phyloP scores from a whole-genome alignment of 83 land plant species.

The Thuja plicata region DNA sequence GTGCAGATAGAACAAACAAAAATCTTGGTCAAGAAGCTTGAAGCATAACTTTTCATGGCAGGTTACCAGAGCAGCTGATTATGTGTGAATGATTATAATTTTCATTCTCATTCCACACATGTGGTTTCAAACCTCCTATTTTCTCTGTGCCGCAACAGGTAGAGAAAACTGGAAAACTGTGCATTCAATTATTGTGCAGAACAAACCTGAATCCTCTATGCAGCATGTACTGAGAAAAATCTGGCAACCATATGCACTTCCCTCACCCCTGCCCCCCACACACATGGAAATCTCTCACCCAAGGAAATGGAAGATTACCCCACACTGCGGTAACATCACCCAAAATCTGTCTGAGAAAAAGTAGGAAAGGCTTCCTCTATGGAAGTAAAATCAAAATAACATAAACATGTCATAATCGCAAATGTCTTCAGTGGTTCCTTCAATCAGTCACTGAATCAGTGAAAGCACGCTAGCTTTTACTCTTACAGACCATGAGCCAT shows the following conservation, averaged over 20 bases:
- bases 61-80: background rate
- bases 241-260: background rate
- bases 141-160: background rate
- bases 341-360: background rate
- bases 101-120: background rate
- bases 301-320: background rate
- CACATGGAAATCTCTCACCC: background rate
- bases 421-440: background rate
- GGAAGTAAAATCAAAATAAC: background rate
- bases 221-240: background rate
- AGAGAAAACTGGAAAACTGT: background rate
- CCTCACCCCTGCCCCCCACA: no score
- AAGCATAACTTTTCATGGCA: background rate
- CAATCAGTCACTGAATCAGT: background rate
- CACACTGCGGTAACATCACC: background rate
- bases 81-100: background rate
- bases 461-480: background rate
- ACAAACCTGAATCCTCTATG: background rate
- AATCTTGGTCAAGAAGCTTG: background rate
- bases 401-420: background rate
- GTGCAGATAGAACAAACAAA: background rate
- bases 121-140: background rate
- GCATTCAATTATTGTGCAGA: background rate
- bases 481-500: background rate
- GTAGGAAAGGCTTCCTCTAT: background rate